Evolutionary conservation across 2,329 filamentous ascomycete species (phyloP), one percentile per base, ranked within the genome.

Genomic region (Colletotrichum lupini): DNA sequence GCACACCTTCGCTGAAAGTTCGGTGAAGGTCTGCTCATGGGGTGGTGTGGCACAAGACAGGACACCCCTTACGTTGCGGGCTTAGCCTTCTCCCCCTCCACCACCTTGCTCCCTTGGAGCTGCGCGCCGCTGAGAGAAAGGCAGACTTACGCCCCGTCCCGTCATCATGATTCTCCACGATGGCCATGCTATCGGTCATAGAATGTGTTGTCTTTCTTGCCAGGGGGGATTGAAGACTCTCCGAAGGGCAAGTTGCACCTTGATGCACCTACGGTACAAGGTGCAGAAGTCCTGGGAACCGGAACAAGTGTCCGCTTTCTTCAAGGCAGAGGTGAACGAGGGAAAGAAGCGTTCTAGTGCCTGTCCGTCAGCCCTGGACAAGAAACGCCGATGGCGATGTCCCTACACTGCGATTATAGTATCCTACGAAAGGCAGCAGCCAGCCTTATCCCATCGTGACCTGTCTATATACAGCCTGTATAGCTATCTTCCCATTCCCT

Each of bases 1-100:
- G 52, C 62, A 65, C 62, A 65, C 62, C 62, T 56, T 65, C 32
- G 62, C 62, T 65, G 62, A 57, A 56, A 56, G 4, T 65, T 65
- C 62, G 62, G 62, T 65, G 52, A 65, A 42, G 24, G 52, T 2
- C 24, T 56, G 22, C 28, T 28, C 19, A 30, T 24, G 32, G 22
- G 52, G 32, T 65, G 62, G 62, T 65, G 62, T 65, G 62, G 14
- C 37, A 46, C 49, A 65, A 49, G 42, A 49, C 62, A 30, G 56
- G 62, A 52, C 62, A 46, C 32, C 32, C 62, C 24, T n/a, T 65
- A 28, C 52, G 55, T 22, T 22, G 49, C 22, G 22, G 30, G 24
- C 26, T 22, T 57, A 65, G 30, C 22, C 62, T 46, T 24, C 62
- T 56, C 16, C 53, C 53, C 53, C 53, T 56, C 9, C 52, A 26